Percentiles rank a stretch among this genome's conserved stretches.
phyloP scores from a whole-genome alignment of 495 filamentous ascomycete genomes.

The Aspergillus affinis region DNA sequence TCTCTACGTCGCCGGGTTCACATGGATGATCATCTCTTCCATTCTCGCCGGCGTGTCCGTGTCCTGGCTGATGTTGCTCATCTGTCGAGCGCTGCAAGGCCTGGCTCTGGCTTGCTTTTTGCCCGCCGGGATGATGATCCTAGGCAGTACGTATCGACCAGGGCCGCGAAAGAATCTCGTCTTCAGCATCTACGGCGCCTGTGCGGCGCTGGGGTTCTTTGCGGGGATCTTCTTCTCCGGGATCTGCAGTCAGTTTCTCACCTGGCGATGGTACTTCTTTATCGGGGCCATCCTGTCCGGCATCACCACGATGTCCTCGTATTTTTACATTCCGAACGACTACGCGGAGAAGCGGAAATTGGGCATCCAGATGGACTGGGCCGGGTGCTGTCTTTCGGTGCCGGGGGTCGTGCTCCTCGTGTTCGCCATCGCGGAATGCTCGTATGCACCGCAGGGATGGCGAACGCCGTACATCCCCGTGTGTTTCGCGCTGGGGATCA shows the following conservation, averaged over 20 bases:
- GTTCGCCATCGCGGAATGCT: conserved; percentile 75
- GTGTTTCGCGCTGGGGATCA: conserved; percentile 57
- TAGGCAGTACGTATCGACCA: conserved; percentile 78
- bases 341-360: conserved; percentile 45
- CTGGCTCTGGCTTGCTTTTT: conserved; percentile 76
- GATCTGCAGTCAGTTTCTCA: conserved; percentile 58
- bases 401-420: conserved; percentile 69
- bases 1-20: conserved; percentile 64
- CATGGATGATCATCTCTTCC: conserved; percentile 73
- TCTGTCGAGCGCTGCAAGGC: conserved; percentile 76
- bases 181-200: conserved; percentile 77
- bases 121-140: conserved; percentile 73
- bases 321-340: conserved; percentile 68
- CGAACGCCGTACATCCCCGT: conserved; percentile 68
- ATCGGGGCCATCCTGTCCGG: conserved; percentile 60
- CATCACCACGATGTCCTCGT: conserved; percentile 52
- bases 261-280: conserved; percentile 81
- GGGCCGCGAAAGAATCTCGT: conserved; percentile 84
- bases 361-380: conserved; percentile 68
- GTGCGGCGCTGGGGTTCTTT: conserved; percentile 78
- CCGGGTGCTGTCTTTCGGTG: conserved; percentile 62
- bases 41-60: conserved; percentile 70
- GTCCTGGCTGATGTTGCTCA: conserved; percentile 70
- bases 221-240: conserved; percentile 80
- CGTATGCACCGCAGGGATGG: conserved; percentile 70